Evolutionary conservation across 352 stramenopile genomes (phyloP).

Genomic region (Pythium pyrilobum): DNA sequence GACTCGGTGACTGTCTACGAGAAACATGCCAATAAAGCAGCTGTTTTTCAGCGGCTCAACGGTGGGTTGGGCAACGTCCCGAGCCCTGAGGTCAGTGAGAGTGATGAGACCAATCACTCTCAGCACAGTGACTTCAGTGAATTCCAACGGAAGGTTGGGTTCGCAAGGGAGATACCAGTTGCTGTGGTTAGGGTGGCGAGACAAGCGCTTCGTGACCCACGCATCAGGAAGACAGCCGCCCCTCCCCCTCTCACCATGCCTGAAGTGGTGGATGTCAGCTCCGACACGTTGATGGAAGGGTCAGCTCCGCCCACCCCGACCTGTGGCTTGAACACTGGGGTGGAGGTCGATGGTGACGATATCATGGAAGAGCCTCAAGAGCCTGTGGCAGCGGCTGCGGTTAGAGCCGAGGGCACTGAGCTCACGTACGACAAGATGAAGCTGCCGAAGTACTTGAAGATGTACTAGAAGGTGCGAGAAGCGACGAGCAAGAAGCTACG

Average conservation of each 20-base stretch:
- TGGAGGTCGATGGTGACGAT: background rate
- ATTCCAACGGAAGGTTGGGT: background rate
- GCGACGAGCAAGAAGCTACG: background rate
- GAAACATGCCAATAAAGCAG: background rate
- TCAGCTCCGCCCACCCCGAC: background rate
- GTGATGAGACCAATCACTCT: background rate
- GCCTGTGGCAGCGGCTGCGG: too few species aligned
- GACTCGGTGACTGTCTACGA: background rate
- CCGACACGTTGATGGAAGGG: background rate
- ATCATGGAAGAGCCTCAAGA: background rate
- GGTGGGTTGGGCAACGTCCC: background rate
- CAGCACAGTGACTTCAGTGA: conserved; percentile 1
- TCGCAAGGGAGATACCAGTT: background rate
- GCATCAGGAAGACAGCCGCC: background rate
- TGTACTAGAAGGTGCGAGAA: background rate
- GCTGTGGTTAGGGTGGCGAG: background rate
- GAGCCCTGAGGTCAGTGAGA: background rate
- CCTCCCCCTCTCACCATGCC: background rate
- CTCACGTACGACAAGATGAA: background rate
- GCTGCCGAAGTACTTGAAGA: background rate
- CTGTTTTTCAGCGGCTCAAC: background rate
- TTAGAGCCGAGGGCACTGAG: too few species aligned
- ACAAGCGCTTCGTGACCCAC: background rate
- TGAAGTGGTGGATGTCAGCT: background rate
- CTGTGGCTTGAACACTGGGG: background rate